Percentiles rank a stretch among this genome's conserved stretches.
Conservation (phyloP, 805 yeast genomes). For the Cyberlindnera petersonii region DNA sequence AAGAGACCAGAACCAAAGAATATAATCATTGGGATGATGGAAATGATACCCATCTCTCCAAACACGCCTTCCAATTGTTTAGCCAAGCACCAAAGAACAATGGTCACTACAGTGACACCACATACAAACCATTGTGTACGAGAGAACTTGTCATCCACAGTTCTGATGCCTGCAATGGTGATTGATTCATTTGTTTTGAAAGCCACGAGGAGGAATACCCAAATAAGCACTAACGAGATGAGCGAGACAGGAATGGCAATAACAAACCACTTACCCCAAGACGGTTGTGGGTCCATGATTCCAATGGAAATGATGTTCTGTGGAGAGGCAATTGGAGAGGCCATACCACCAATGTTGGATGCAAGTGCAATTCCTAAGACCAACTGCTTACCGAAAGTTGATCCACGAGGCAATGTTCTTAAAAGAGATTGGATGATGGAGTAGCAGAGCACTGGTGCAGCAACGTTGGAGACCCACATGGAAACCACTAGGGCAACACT, state of each 20-base stretch:
- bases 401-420: slow-evolving; percentile 75
- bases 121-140: slow-evolving; percentile 72
- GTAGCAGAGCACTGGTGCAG: slow-evolving; percentile 91
- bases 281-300: slow-evolving; percentile 75
- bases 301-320: slow-evolving; percentile 91
- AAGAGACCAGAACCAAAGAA: slow-evolving; percentile 89
- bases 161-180: slow-evolving; percentile 44
- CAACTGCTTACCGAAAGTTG: slow-evolving; percentile 76
- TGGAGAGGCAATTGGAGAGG: slow-evolving; percentile 96
- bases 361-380: slow-evolving; percentile 91
- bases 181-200: slow-evolving; percentile 52
- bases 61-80: slow-evolving; percentile 65
- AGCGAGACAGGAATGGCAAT: slow-evolving; percentile 78
- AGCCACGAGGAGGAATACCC: slow-evolving; percentile 66
- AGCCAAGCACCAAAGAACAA: slow-evolving; percentile 85
- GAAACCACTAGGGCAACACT: slow-evolving; percentile 78
- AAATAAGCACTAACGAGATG: slow-evolving; percentile 59
- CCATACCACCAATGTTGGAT: slow-evolving; percentile 93
- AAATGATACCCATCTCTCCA: slow-evolving; percentile 97
- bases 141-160: slow-evolving; percentile 63
- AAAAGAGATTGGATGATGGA: slow-evolving; percentile 88
- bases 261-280: slow-evolving; percentile 94
- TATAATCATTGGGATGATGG: slow-evolving; percentile 84
- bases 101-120: slow-evolving; percentile 64
- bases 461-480: slow-evolving; percentile 96